These are phyloP conservation scores for Cryptococcus sp. DNA, from an alignment of 1,284 basidiomycete genomes.

Conservation along the genomic window DNA sequence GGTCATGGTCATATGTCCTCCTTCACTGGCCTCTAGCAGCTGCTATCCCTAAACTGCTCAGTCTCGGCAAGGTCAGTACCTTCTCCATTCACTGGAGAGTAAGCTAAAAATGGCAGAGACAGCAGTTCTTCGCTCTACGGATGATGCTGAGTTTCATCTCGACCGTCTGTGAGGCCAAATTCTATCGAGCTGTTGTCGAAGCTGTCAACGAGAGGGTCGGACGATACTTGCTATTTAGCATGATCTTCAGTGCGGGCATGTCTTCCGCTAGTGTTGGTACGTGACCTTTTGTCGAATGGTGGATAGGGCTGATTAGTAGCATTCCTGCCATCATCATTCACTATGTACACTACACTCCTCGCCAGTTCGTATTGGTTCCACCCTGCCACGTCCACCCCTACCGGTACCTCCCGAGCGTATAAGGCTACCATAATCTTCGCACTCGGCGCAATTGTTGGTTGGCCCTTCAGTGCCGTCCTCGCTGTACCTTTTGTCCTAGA, in stretches of 20 bases:
- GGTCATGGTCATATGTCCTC: conserved; percentile 90
- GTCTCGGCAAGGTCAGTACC: conserved; percentile 48
- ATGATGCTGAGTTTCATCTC: conserved; percentile 71
- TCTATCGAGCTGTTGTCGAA: conserved; percentile 77
- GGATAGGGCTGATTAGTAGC: conserved; percentile 52
- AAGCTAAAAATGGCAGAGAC: conserved; percentile 10
- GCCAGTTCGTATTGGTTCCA: conserved; percentile 73
- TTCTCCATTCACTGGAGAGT: conserved; percentile 26
- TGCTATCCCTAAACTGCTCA: conserved; percentile 39
- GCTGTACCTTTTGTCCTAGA: conserved; percentile 87
- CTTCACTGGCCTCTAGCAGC: conserved; percentile 57
- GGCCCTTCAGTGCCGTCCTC: conserved; percentile 88
- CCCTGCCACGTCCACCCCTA: conserved; percentile 58
- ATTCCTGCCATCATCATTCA: conserved; percentile 89
- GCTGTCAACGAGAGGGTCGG: conserved; percentile 84
- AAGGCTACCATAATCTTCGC: conserved; percentile 69
- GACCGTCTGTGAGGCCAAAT: conserved; percentile 72
- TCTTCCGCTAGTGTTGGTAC: conserved; percentile 80
- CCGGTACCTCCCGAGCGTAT: conserved; percentile 54
- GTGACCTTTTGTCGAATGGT: conserved; percentile 15
- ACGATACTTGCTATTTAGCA: conserved; percentile 81
- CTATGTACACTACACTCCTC: conserved; percentile 84
- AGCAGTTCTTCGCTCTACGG: conserved; percentile 77
- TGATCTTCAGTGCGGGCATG: conserved; percentile 85
- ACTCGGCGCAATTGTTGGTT: conserved; percentile 81